Evolutionary conservation across 495 filamentous ascomycete genomes (phyloP), one percentile per base, ranked within the genome.

Genomic region (Tuber aestivum): DNA sequence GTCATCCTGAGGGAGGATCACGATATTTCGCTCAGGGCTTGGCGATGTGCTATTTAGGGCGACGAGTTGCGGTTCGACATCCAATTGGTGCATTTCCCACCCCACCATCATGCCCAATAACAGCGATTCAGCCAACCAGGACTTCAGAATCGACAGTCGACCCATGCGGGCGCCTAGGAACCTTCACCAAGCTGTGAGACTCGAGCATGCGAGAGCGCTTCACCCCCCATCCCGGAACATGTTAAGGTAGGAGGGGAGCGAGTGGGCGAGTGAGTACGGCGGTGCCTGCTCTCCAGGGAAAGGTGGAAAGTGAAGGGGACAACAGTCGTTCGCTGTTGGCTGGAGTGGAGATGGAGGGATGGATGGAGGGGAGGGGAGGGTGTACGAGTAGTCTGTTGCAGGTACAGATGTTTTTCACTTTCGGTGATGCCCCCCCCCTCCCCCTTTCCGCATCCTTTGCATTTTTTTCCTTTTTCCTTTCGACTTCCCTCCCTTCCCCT

Each of bases 261-360:
- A n/a, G n/a, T n/a, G n/a, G n/a, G 6, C n/a, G 56, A 61, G 23
- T 56, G 23, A 27, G 48, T 56, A 9, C 48, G 48, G 48, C 48
- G 48, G 48, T 56, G 48, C 48, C 23, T 56, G 48, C 48, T 56
- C 48, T 12, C n/a, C 48, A 56, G 48, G 27, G 48, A 56, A 2
- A 56, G 23, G 48, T 56, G 23, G 48, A 56, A 56, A 56, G 9
- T 65, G 56, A 9, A 27, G 14, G n/a, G 27, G 56, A 65, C 56
- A 65, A 65, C n/a, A 32, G 14, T n/a, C n/a, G n/a, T 65, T 32
- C 56, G 56, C 56, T 65, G 56, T 65, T 65, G 56, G 56, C n/a
- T 32, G 56, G 56, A 27, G 70, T 38, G 70, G 70, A 40, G 41
- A 71, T 44, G 35, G 70, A 48, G 38, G 71, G 71, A 72, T 72